Evolutionary conservation across 495 filamentous ascomycete species (phyloP).

Genomic region (Xylaria scruposa): DNA sequence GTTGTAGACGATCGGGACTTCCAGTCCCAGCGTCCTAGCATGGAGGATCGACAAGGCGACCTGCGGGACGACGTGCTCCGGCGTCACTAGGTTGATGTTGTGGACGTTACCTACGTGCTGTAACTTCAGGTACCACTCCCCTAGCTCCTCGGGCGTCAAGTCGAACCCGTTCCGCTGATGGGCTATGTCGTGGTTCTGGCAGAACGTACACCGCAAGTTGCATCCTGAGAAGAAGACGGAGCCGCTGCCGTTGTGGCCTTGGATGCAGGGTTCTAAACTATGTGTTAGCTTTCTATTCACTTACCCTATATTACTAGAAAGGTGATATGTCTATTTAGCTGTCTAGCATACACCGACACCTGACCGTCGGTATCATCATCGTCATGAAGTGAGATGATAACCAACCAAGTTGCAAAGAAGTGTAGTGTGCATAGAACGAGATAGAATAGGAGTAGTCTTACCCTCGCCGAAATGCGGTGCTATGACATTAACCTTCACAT

Average conservation of each 20-base stretch:
- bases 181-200: constrained; percentile 82
- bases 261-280: constrained; percentile 69
- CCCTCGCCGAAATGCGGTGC: constrained; percentile 76
- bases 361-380: neutral
- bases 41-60: constrained; percentile 73
- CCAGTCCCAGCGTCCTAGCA: constrained; percentile 68
- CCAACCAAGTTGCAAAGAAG: neutral
- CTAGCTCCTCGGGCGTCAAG: constrained; percentile 77
- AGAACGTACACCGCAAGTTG: constrained; percentile 80
- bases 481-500: constrained; percentile 76
- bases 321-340: too few relatives aligned
- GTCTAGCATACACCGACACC: neutral
- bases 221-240: constrained; percentile 75
- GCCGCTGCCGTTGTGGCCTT: constrained; percentile 76
- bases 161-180: constrained; percentile 76
- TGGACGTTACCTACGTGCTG: constrained; percentile 74
- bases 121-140: constrained; percentile 77
- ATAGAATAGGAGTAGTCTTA: constrained; percentile 22
- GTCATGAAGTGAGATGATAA: neutral
- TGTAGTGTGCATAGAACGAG: too few relatives aligned
- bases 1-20: constrained; percentile 77
- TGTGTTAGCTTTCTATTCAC: neutral
- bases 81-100: constrained; percentile 79
- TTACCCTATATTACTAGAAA: neutral
- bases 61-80: constrained; percentile 78